Percentiles rank a stretch among this genome's conserved stretches.
phyloP scores from a whole-genome alignment of 768 basidiomycete genomes.

The Nidularia pulvinata region DNA sequence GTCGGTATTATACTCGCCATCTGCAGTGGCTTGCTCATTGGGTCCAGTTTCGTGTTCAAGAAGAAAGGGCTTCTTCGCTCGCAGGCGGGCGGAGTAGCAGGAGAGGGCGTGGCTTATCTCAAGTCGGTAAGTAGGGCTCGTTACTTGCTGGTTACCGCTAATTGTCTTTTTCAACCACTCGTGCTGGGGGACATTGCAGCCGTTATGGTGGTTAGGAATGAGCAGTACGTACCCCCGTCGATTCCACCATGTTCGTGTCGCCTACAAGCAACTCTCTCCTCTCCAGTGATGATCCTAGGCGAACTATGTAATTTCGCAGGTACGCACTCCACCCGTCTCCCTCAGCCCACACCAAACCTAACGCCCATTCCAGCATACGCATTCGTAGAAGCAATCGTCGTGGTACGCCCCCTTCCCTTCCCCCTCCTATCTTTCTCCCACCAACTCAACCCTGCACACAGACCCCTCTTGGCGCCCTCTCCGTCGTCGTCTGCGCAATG shows the following conservation, averaged over 20 bases:
- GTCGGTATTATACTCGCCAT: slow-evolving; percentile 81
- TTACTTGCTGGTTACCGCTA: background rate
- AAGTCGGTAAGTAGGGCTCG: slow-evolving; percentile 67
- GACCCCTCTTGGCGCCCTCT: slow-evolving; percentile 96
- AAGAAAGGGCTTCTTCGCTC: slow-evolving; percentile 89
- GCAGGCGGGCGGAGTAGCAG: slow-evolving; percentile 77
- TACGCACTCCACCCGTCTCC: slow-evolving; percentile 30
- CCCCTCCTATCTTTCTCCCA: background rate
- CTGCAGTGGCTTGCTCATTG: slow-evolving; percentile 85
- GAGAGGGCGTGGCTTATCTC: slow-evolving; percentile 92
- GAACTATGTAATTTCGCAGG: slow-evolving; percentile 87
- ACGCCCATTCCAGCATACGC: slow-evolving; percentile 60
- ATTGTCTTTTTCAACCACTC: slow-evolving; percentile 1
- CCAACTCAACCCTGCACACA: slow-evolving; percentile 15
- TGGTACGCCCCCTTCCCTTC: slow-evolving; percentile 46
- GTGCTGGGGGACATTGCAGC: slow-evolving; percentile 33
- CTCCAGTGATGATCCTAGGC: slow-evolving; percentile 87
- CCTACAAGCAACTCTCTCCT: slow-evolving; percentile 4
- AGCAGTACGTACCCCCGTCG: slow-evolving; percentile 48
- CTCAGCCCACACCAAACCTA: slow-evolving; percentile 11
- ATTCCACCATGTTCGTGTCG: background rate
- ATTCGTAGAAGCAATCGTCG: slow-evolving; percentile 91
- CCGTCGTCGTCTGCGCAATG: slow-evolving; percentile 94
- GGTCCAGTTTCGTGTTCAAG: slow-evolving; percentile 95
- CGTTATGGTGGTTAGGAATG: slow-evolving; percentile 96